These are phyloP conservation scores for Dionaea muscipula DNA, from an alignment of 179 eudicot genomes.

Conservation along the genomic window DNA sequence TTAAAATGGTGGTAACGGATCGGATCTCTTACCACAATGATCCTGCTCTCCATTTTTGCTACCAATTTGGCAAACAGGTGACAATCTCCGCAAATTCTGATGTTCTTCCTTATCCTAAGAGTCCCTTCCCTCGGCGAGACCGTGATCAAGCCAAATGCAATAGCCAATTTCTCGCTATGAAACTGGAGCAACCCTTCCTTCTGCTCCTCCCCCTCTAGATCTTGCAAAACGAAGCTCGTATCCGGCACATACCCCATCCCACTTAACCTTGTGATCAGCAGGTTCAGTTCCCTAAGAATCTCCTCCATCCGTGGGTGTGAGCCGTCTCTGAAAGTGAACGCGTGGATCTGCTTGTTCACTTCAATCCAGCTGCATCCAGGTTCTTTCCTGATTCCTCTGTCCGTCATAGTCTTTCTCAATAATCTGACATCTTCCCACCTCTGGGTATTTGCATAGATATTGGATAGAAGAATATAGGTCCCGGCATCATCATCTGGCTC, in stretches of 20 bases:
- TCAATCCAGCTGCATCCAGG: conserved; percentile 75
- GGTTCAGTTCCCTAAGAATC: conserved; percentile 25
- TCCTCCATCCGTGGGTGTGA: conserved; percentile 40
- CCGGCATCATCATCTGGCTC: conserved; percentile 54
- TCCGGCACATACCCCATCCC: conserved; percentile 48
- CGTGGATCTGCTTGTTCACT: conserved; percentile 38
- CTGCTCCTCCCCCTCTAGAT: conserved; percentile 59
- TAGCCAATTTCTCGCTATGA: conserved; percentile 61
- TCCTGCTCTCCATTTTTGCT: conserved; percentile 34
- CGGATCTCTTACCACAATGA: conserved; percentile 50
- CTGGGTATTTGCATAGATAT: conserved; percentile 44
- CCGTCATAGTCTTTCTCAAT: conserved; percentile 36
- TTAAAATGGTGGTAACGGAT: conserved; percentile 59
- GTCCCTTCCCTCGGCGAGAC: conserved; percentile 30
- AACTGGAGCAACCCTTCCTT: conserved; percentile 49
- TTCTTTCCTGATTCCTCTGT: conserved; percentile 32
- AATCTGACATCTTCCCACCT: conserved; percentile 49
- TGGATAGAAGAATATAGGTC: conserved; percentile 45
- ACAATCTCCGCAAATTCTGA: conserved; percentile 64
- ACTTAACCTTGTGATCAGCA: conserved; percentile 35
- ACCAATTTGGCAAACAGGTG: conserved; percentile 51
- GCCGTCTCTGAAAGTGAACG: conserved; percentile 34
- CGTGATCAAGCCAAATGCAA: conserved; percentile 43
- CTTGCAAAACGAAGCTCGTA: conserved; percentile 41
- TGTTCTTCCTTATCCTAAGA: conserved; percentile 48